These are phyloP conservation scores for Mucor circinelloides DNA, from an alignment of 371 early-diverging fungal species.

Conservation along the genomic window DNA sequence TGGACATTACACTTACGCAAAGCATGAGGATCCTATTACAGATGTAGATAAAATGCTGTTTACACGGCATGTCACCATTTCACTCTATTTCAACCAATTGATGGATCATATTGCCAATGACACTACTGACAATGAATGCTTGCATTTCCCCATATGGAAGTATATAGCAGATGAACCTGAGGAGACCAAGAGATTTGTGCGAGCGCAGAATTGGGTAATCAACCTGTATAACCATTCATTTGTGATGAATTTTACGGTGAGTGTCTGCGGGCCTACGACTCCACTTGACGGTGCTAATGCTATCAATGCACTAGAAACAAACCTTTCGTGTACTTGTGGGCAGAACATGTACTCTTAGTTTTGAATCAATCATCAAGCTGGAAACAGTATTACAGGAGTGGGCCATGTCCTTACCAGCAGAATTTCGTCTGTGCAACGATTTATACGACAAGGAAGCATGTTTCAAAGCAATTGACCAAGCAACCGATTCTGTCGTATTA, in stretches of 20 bases:
- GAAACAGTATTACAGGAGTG: constrained; percentile 10
- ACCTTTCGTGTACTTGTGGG: constrained; percentile 13
- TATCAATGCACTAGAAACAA: not conserved
- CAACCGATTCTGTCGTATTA: not conserved
- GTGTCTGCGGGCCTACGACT: not conserved
- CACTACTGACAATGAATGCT: not conserved
- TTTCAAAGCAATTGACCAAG: constrained; percentile 1
- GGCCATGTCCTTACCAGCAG: not conserved
- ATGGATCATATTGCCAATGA: not conserved
- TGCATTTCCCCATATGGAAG: not conserved
- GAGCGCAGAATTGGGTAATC: constrained; percentile 1
- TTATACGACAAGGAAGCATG: not conserved
- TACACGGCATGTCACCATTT: not conserved
- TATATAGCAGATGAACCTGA: constrained; percentile 7
- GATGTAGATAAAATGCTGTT: constrained; percentile 5
- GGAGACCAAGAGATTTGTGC: not conserved
- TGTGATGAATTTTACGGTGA: constrained; percentile 2
- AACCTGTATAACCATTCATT: constrained; percentile 7
- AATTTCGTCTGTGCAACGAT: constrained; percentile 9
- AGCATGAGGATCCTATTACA: not conserved
- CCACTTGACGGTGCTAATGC: not conserved
- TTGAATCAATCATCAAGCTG: constrained; percentile 12
- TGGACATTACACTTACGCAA: not conserved
- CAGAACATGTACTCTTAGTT: constrained; percentile 10
- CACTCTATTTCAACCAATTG: not conserved